Evolutionary conservation across 2,329 filamentous ascomycete species (phyloP), one percentile per base, ranked within the genome.

Genomic region (Albophoma yamanashiensis): DNA sequence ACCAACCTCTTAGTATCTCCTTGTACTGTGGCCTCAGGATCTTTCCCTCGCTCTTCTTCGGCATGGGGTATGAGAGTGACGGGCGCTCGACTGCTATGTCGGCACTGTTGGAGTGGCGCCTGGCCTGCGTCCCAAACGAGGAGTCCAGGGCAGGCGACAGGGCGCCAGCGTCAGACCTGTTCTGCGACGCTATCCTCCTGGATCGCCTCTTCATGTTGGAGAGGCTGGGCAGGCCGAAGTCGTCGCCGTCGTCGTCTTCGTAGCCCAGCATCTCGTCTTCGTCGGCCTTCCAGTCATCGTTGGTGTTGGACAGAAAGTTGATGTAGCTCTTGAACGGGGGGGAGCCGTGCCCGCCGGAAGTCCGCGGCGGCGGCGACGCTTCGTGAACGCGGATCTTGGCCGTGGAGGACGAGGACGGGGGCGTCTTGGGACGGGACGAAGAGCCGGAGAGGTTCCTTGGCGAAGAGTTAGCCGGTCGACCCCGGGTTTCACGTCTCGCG

Each of bases 21-120:
- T 99, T 97, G 74, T 97, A 99, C 73, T 99, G 94, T 58, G 94
- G 94, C 64, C 94, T 86, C 27, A 99, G 78, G 62, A 97, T 97
- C 79, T 99, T 99, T 36, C 91, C 93, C 71, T 97, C 92, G 63
- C 83, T 87, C 74, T 92, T 95, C 74, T 92, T 93, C 3, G 92
- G 86, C 67, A 90, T 88, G 36, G 93, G 93, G 69, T 97, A 97
- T 63, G 85, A 86, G 17, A 91, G 85, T 45, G 88, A 79, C 31
- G 90, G 91, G 63, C 93, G 84, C 75, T 97, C 92, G 68, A 96
- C 89, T 22, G 92, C 92, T 71, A 97, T 97, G 73, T 97, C 93
- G 64, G 90, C 90, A 74, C 92, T 97, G 74, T 96, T 88, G 34
- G 91, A 89, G 62, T 89, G 86, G 58, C 84, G 80, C 64, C 88